Evolutionary conservation across 106 monocot species (phyloP).

Genomic region (Dioscorea zingiberensis): DNA sequence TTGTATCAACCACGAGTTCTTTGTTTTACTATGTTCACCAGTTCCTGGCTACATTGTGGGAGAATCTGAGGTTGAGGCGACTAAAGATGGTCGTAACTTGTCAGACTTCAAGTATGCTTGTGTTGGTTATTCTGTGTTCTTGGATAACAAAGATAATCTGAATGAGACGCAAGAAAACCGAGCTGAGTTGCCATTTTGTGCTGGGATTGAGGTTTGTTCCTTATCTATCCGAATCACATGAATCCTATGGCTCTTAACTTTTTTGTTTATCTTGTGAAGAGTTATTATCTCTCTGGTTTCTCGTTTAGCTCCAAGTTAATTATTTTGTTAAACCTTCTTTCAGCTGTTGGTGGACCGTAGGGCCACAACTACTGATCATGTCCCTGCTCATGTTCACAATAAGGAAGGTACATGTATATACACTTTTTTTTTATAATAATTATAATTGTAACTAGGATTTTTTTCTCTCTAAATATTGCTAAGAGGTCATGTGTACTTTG

Average conservation of each 20-base stretch:
- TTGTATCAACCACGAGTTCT: neutral
- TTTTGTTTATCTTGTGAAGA: neutral
- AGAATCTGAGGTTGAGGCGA: slow-evolving; percentile 48
- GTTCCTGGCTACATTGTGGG: slow-evolving; percentile 37
- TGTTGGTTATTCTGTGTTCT: slow-evolving; percentile 41
- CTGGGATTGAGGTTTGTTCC: slow-evolving; percentile 40
- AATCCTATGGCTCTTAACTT: neutral
- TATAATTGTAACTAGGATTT: neutral
- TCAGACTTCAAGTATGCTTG: slow-evolving; percentile 48
- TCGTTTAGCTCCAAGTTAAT: neutral
- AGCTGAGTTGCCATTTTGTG: slow-evolving; percentile 50
- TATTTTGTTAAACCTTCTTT: neutral
- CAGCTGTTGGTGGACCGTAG: slow-evolving; percentile 44
- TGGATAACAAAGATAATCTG: slow-evolving; percentile 31
- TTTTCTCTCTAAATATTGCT: no score
- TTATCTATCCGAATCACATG: neutral
- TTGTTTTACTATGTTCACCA: slow-evolving; percentile 4
- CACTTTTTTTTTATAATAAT: no score
- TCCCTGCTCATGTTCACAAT: slow-evolving; percentile 24
- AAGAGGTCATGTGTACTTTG: neutral
- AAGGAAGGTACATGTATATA: slow-evolving; percentile 28
- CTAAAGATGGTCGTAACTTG: slow-evolving; percentile 27
- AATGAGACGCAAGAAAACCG: slow-evolving; percentile 23
- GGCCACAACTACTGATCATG: slow-evolving; percentile 18
- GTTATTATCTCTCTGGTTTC: neutral